phyloP scores from a whole-genome alignment of 768 basidiomycete species.

The Dioszegia aurantiaca region DNA sequence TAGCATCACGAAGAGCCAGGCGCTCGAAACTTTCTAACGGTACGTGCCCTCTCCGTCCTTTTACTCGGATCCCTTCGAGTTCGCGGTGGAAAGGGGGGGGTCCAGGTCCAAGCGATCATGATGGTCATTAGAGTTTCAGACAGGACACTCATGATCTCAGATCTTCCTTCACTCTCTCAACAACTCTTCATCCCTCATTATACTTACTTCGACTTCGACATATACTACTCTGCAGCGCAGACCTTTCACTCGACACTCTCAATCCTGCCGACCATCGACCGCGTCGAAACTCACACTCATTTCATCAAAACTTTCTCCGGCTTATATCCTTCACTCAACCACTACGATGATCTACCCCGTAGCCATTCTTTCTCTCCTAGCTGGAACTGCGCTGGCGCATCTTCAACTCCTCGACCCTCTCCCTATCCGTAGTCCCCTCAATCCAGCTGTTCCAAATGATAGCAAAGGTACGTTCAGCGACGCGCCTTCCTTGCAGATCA shows the following conservation, averaged over 20 bases:
- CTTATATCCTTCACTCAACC: no score
- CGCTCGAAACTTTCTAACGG: no score
- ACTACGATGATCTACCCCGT: slow-evolving; percentile 1
- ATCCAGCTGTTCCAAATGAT: slow-evolving; percentile 20
- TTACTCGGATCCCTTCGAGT: no score
- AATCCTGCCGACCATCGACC: not conserved
- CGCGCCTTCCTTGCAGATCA: not conserved
- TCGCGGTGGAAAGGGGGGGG: no score
- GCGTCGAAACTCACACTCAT: slow-evolving; percentile 1
- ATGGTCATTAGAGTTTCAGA: no score
- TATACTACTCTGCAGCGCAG: not conserved
- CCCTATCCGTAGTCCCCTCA: slow-evolving; percentile 27
- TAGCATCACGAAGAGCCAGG: no score
- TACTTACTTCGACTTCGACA: not conserved
- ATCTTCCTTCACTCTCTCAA: not conserved
- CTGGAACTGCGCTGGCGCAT: slow-evolving; percentile 29
- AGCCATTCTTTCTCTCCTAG: slow-evolving; percentile 9
- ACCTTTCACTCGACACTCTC: not conserved
- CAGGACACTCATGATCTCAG: not conserved
- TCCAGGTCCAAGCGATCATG: no score
- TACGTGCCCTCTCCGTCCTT: no score
- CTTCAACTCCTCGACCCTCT: slow-evolving; percentile 31
- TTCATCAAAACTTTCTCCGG: no score
- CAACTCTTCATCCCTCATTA: not conserved
- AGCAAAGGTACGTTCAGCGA: slow-evolving; percentile 29